Evolutionary conservation across 169 alveolate species (phyloP), one percentile per base, ranked within the genome.

Genomic region (Cryptosporidium tyzzeri): DNA sequence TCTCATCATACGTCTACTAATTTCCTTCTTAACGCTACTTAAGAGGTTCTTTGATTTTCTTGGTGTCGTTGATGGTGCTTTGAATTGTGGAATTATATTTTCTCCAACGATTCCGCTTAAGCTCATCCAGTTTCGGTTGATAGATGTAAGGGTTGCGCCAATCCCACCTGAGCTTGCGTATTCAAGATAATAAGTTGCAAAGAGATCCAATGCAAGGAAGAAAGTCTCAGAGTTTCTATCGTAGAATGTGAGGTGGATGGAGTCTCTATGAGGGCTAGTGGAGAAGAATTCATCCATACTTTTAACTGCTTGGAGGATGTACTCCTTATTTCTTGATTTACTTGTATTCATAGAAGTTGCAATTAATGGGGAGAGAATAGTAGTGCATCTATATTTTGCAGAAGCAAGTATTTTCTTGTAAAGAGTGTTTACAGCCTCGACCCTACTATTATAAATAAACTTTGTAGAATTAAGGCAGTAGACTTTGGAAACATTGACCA

Each of bases 341-440:
- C 89, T 80, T 14, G 73, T 65, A 1, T 18, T 14, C 50, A 48
- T 0, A 50, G 50, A 31, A 9, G 53, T 18, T 14, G 89, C 69
- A 37, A 80, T 39, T n/a, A 80, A 44, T n/a, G 89, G 89, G 1
- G 50, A 45, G 0, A 80, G 48, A 23, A 80, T 21, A 29, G 89
- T 62, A 3, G 51, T 59, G 33, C 89, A 80, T 41, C 80, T 59
- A 26, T 6, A 62, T 65, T 59, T 59, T 14, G 89, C 89, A 41
- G 89, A 80, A 26, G 73, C 10, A 23, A 80, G 41, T 1, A 80
- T 39, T 62, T 80, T 80, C 67, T 48, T 44, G 55, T 80, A 80
- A 16, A 80, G 70, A 21, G 0, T 29, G 0, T 21, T n/a, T 8
- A 70, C 26, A 16, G 73, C 48, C 12, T 62, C n/a, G 16, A 41